Evolutionary conservation across 176 grass and related monocot genomes (phyloP).

Genomic region (Cocos nucifera): DNA sequence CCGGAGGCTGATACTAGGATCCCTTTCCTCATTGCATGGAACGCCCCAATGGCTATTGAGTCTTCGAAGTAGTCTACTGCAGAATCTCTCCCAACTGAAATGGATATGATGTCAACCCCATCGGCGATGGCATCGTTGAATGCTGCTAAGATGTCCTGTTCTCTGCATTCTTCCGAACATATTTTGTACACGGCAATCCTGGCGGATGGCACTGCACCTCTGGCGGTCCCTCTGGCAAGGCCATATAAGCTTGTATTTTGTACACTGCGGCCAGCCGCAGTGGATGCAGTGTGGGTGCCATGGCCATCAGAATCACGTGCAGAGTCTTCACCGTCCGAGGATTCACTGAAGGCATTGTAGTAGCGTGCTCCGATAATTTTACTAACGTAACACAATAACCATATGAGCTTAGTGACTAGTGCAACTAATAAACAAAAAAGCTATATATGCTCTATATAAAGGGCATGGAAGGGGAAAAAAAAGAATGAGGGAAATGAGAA

Average conservation of each 20-base stretch:
- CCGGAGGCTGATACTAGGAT: constrained; percentile 15
- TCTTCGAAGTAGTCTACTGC: neutral
- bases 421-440: no score
- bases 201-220: constrained; percentile 29
- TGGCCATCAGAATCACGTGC: constrained; percentile 20
- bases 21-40: constrained; percentile 29
- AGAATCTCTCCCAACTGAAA: neutral
- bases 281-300: constrained; percentile 33
- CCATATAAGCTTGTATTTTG: constrained; percentile 10
- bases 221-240: constrained; percentile 7
- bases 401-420: no score
- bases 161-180: constrained; percentile 13
- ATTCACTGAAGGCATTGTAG: neutral
- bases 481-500: no score
- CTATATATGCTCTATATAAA: no score
- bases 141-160: constrained; percentile 23
- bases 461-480: no score
- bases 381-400: neutral
- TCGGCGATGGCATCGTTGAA: constrained; percentile 38
- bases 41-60: constrained; percentile 22
- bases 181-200: constrained; percentile 35
- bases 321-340: constrained; percentile 1
- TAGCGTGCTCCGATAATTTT: constrained; percentile 38
- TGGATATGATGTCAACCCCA: constrained; percentile 36
- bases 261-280: constrained; percentile 18